A percentile compares a stretch with the other conserved stretches of the same genome.
These are phyloP conservation scores for Phytophthora cryptogea DNA, from an alignment of 352 stramenopile species.

Conservation along the genomic window DNA sequence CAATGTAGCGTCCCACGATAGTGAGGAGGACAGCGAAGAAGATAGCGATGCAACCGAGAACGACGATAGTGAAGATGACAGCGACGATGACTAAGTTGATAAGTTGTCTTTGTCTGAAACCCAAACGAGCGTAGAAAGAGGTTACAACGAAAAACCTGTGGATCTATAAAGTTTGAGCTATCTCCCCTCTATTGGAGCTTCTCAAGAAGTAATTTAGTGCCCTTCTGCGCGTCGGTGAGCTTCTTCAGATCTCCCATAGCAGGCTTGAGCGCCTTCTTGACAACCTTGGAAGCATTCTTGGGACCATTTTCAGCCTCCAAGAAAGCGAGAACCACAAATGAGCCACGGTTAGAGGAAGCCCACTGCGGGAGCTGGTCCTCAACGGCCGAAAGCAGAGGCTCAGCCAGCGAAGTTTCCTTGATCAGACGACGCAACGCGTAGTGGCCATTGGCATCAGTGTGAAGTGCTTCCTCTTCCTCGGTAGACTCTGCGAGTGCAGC, in stretches of 20 bases:
- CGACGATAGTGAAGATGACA: slow-evolving; percentile 25
- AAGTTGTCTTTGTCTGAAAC: slow-evolving; percentile 3
- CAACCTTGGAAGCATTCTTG: slow-evolving; percentile 48
- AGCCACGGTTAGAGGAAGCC: slow-evolving; percentile 75
- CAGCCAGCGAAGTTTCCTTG: slow-evolving; percentile 66
- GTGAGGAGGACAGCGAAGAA: slow-evolving; percentile 13
- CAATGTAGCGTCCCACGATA: slow-evolving; percentile 28
- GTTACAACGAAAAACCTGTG: slow-evolving; percentile 25
- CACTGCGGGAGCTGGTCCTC: slow-evolving; percentile 53
- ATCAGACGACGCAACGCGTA: slow-evolving; percentile 76
- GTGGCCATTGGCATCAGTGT: slow-evolving; percentile 77
- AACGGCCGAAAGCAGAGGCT: slow-evolving; percentile 57
- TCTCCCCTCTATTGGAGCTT: slow-evolving; percentile 66
- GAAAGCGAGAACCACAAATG: slow-evolving; percentile 85
- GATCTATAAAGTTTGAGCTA: slow-evolving; percentile 51
- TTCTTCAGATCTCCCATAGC: slow-evolving; percentile 63
- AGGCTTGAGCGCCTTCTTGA: slow-evolving; percentile 69
- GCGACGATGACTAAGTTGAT: slow-evolving; percentile 25
- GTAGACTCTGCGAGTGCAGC: slow-evolving; percentile 46
- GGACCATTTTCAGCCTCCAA: slow-evolving; percentile 67
- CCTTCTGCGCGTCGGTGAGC: slow-evolving; percentile 60
- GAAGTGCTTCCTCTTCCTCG: slow-evolving; percentile 59
- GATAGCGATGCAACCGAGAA: slow-evolving; percentile 21
- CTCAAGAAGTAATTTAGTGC: slow-evolving; percentile 84
- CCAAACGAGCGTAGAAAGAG: not conserved